Conservation (phyloP, 2,329 filamentous ascomycete genomes). For the Fusarium chlamydosporum region DNA sequence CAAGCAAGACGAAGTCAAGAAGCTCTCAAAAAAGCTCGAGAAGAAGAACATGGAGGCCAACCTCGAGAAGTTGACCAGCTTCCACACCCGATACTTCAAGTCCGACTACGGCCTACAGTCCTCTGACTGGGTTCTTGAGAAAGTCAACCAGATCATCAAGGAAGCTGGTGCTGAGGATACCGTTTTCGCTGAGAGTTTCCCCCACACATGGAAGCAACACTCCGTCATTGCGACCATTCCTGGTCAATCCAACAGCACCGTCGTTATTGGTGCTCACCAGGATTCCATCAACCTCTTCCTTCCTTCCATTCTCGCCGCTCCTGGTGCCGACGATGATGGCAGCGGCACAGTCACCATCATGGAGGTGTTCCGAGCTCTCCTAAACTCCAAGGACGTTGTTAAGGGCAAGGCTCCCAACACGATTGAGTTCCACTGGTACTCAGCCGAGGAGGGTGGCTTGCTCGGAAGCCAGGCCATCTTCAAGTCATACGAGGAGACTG, state of each 20-base stretch:
- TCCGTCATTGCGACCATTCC: slow-evolving; percentile 94
- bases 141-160: slow-evolving; percentile 79
- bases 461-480: slow-evolving; percentile 94
- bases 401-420: slow-evolving; percentile 84
- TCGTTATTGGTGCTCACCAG: slow-evolving; percentile 92
- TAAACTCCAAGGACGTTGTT: slow-evolving; percentile 78
- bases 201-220: slow-evolving; percentile 89
- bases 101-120: slow-evolving; percentile 84
- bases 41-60: slow-evolving; percentile 83
- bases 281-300: slow-evolving; percentile 96
- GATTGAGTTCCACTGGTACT: slow-evolving; percentile 97
- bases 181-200: slow-evolving; percentile 80
- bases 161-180: slow-evolving; percentile 77
- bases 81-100: slow-evolving; percentile 87
- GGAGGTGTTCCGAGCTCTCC: slow-evolving; percentile 86
- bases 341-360: slow-evolving; percentile 94
- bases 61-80: slow-evolving; percentile 82
- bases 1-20: slow-evolving; percentile 75
- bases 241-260: slow-evolving; percentile 84
- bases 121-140: slow-evolving; percentile 85
- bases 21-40: slow-evolving; percentile 76
- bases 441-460: slow-evolving; percentile 88
- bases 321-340: slow-evolving; percentile 96
- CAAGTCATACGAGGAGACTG: slow-evolving; percentile 78
- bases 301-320: slow-evolving; percentile 85